Conservation (phyloP, 2,329 filamentous ascomycete species). For the Cordyceps fumosorosea region DNA sequence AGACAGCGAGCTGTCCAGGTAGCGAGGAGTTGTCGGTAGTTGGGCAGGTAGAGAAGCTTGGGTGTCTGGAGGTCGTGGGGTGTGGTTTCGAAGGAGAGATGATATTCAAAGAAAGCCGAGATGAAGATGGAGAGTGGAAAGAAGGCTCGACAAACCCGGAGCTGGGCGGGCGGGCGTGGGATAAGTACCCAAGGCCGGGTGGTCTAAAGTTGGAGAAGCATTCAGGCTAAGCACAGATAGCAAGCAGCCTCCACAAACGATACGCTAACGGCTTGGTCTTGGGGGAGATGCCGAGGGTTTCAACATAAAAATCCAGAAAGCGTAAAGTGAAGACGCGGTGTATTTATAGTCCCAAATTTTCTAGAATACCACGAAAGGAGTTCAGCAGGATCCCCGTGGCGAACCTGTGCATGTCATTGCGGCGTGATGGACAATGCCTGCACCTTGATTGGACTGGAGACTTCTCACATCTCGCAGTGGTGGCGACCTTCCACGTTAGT, state of each 20-base stretch:
- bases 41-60: neutral
- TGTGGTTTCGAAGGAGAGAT: neutral
- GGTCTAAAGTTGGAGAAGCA: neutral
- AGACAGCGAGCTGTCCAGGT: neutral
- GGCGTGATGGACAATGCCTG: neutral
- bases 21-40: neutral
- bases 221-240: neutral
- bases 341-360: neutral
- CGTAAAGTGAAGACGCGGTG: neutral
- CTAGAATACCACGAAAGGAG: neutral
- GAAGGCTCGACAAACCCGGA: neutral
- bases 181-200: neutral
- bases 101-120: neutral
- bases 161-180: neutral
- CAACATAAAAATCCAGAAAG: neutral
- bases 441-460: conserved; percentile 6
- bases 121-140: neutral
- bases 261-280: neutral
- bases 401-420: neutral
- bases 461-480: neutral
- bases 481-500: neutral
- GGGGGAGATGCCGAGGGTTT: neutral
- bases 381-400: neutral
- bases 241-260: neutral
- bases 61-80: neutral